These are phyloP conservation scores for Geranomyces variabilis DNA, from an alignment of 192 early-diverging fungal species.

Conservation along the genomic window DNA sequence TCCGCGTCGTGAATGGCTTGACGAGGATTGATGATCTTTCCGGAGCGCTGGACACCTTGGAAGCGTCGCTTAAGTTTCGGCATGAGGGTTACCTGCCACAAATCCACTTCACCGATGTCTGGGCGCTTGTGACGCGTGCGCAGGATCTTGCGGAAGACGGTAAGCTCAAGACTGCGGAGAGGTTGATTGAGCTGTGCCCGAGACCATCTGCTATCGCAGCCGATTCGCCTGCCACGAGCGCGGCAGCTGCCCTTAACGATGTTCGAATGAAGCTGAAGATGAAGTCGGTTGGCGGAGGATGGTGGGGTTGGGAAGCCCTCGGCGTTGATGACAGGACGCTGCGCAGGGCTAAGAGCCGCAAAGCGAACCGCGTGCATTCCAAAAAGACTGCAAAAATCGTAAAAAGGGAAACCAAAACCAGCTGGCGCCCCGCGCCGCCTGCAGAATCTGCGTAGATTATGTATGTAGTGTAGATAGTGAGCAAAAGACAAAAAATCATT, in stretches of 20 bases:
- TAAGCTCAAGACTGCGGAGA: slow-evolving; percentile 30
- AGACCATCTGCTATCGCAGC: background rate
- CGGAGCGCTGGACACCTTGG: slow-evolving; percentile 41
- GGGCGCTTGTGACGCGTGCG: slow-evolving; percentile 34
- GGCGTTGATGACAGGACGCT: slow-evolving; percentile 36
- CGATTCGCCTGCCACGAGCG: slow-evolving; percentile 19
- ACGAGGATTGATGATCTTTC: slow-evolving; percentile 34
- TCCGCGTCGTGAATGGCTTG: slow-evolving; percentile 24
- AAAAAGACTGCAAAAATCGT: background rate
- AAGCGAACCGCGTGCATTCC: background rate
- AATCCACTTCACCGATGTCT: slow-evolving; percentile 37
- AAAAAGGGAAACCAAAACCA: background rate
- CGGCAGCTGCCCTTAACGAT: slow-evolving; percentile 13
- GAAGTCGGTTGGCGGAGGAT: slow-evolving; percentile 35
- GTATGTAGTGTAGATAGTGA: no score
- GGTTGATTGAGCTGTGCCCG: slow-evolving; percentile 43
- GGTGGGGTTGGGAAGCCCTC: slow-evolving; percentile 54
- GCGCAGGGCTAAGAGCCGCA: background rate
- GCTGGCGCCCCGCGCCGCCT: no score
- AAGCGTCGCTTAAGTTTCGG: slow-evolving; percentile 39
- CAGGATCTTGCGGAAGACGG: slow-evolving; percentile 45
- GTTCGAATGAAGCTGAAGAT: slow-evolving; percentile 34
- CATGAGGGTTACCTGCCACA: slow-evolving; percentile 44
- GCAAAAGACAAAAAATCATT: no score
- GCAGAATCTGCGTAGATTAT: no score